Percentiles rank a stretch among this genome's conserved stretches.
Evolutionary conservation across 2,329 filamentous ascomycete species (phyloP).

Genomic region (Sclerotinia minor): DNA sequence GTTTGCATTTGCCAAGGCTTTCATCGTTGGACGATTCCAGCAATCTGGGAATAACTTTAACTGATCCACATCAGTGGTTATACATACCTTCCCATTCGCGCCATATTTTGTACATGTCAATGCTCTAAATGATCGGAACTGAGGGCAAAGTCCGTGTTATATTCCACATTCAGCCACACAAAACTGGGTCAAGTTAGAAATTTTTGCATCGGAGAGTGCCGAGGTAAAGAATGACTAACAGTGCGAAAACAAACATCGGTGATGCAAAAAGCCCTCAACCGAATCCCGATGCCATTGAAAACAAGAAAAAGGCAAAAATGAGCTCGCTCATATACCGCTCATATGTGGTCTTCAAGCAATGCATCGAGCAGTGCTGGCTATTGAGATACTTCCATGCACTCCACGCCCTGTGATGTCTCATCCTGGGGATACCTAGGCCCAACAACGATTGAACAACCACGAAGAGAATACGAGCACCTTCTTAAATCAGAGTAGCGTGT

Average conservation of each 20-base stretch:
- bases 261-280: background rate
- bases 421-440: background rate
- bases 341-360: background rate
- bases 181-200: background rate
- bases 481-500: constrained; percentile 10
- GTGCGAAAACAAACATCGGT: background rate
- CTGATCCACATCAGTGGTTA: background rate
- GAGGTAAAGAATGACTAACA: background rate
- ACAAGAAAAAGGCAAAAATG: background rate
- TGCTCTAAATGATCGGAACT: background rate
- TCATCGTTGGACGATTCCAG: constrained; percentile 2
- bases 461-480: constrained; percentile 15
- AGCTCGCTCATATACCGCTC: background rate
- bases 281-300: background rate
- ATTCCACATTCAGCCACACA: background rate
- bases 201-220: background rate
- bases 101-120: background rate
- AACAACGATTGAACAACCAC: background rate
- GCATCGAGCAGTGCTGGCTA: background rate
- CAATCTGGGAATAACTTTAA: background rate
- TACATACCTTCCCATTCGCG: background rate
- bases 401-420: background rate
- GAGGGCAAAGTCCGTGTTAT: background rate
- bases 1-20: constrained; percentile 3
- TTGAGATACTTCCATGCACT: background rate